Evolutionary conservation across 202 grass and related monocot species (phyloP).

Genomic region (Setaria viridis): DNA sequence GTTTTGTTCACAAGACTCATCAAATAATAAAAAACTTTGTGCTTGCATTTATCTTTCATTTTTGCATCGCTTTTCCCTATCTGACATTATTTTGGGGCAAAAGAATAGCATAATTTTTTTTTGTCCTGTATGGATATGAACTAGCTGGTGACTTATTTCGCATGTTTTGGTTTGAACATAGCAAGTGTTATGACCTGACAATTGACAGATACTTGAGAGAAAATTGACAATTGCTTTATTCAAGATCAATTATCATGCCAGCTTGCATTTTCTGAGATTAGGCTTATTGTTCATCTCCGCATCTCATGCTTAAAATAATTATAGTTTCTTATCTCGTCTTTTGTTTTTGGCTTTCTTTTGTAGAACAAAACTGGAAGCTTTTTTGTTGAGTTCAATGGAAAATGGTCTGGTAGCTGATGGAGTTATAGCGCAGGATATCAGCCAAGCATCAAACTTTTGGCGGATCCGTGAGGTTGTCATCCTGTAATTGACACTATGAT

Average conservation of each 20-base stretch:
- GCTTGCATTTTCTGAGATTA: conserved; percentile 33
- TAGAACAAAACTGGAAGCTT: conserved; percentile 95
- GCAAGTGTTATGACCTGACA: background rate
- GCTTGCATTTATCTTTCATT: too few species aligned
- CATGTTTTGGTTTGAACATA: background rate
- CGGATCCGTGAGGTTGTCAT: conserved; percentile 86
- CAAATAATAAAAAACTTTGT: too few species aligned
- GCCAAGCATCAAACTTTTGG: conserved; percentile 92
- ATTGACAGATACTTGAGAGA: conserved; percentile 21
- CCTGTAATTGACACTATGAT: conserved; percentile 19
- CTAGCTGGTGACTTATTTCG: background rate
- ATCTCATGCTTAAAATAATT: background rate
- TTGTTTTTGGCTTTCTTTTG: conserved; percentile 43
- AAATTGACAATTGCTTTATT: conserved; percentile 11
- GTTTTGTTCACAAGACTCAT: too few species aligned
- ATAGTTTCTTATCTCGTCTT: conserved; percentile 33
- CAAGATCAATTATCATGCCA: background rate
- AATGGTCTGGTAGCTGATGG: conserved; percentile 85
- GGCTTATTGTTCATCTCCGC: conserved; percentile 19
- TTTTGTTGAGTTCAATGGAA: conserved; percentile 90
- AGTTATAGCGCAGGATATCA: conserved; percentile 94
- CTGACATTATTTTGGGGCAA: too few species aligned
- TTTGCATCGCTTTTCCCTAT: too few species aligned
- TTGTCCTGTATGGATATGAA: too few species aligned
- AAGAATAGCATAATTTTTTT: too few species aligned